A percentile compares a stretch with the other conserved stretches of the same genome.
These are phyloP conservation scores for Flaveria brownii DNA, from an alignment of 129 eudicot species.

Conservation along the genomic window DNA sequence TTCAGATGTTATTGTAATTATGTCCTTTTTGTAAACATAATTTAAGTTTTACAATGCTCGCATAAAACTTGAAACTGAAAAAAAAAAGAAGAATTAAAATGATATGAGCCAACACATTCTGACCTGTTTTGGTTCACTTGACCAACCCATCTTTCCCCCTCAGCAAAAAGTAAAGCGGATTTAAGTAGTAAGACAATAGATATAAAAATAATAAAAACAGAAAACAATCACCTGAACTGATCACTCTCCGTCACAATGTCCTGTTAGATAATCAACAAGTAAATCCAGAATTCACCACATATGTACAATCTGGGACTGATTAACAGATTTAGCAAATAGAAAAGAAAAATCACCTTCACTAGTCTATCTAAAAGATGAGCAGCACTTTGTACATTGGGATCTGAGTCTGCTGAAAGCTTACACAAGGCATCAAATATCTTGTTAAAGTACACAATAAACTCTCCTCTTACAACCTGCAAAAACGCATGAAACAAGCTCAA, in stretches of 20 bases:
- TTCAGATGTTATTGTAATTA: not conserved
- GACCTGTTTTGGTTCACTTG: not conserved
- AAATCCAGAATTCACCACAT: slow-evolving; percentile 19
- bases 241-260: slow-evolving; percentile 93
- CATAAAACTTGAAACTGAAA: not conserved
- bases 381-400: slow-evolving; percentile 94
- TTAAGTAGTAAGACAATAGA: not conserved
- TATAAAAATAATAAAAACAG: not conserved
- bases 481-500: slow-evolving; percentile 32
- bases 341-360: slow-evolving; percentile 60
- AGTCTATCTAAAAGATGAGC: slow-evolving; percentile 97
- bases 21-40: not conserved
- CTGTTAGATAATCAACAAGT: slow-evolving; percentile 45
- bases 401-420: slow-evolving; percentile 97
- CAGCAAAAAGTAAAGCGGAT: not conserved
- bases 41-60: not conserved
- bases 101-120: not conserved
- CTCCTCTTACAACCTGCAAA: slow-evolving; percentile 96
- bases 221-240: slow-evolving; percentile 73
- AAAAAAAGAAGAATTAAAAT: not conserved
- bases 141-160: too few species aligned
- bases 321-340: not conserved
- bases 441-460: slow-evolving; percentile 85
- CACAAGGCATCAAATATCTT: slow-evolving; percentile 93
- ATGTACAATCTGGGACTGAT: not conserved